These are phyloP conservation scores for Corynespora cassiicola DNA, from an alignment of 2,329 filamentous ascomycete species.

Conservation along the genomic window DNA sequence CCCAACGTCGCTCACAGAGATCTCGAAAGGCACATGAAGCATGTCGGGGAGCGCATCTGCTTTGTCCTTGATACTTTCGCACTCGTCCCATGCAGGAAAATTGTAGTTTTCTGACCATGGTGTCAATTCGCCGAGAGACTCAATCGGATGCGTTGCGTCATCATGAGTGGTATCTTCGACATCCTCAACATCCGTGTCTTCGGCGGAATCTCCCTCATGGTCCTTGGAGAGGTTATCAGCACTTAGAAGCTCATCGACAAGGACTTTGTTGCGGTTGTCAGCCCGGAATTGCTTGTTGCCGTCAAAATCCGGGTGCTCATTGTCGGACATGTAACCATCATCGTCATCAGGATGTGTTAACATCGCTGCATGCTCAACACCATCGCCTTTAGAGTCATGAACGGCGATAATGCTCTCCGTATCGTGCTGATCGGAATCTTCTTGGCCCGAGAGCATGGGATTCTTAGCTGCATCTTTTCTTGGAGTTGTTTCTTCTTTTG, in stretches of 20 bases:
- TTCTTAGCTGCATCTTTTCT: constrained; percentile 1
- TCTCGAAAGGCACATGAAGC: constrained; percentile 50
- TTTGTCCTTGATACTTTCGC: constrained; percentile 33
- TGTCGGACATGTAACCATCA: constrained; percentile 7
- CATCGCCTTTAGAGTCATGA: constrained; percentile 9
- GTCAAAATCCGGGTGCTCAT: constrained; percentile 1
- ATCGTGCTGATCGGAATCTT: constrained; percentile 11
- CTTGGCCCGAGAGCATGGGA: not conserved
- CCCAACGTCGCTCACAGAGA: constrained; percentile 43
- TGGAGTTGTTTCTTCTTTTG: not conserved
- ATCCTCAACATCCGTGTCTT: not conserved
- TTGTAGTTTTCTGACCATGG: constrained; percentile 19
- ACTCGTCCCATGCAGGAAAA: constrained; percentile 34
- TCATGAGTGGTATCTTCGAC: not conserved
- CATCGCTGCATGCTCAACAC: constrained; percentile 15
- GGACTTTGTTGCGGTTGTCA: not conserved
- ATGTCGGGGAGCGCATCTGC: constrained; percentile 46
- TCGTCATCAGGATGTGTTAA: constrained; percentile 20
- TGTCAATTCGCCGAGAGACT: constrained; percentile 13
- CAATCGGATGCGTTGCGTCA: constrained; percentile 8
- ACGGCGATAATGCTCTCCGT: constrained; percentile 8
- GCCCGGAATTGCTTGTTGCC: constrained; percentile 2
- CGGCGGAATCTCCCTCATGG: not conserved
- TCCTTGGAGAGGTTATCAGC: constrained; percentile 7
- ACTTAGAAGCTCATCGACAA: constrained; percentile 5